A percentile compares a stretch with the other conserved stretches of the same genome.
Evolutionary conservation across 768 basidiomycete species (phyloP).

Genomic region (Tremella fuciformis): DNA sequence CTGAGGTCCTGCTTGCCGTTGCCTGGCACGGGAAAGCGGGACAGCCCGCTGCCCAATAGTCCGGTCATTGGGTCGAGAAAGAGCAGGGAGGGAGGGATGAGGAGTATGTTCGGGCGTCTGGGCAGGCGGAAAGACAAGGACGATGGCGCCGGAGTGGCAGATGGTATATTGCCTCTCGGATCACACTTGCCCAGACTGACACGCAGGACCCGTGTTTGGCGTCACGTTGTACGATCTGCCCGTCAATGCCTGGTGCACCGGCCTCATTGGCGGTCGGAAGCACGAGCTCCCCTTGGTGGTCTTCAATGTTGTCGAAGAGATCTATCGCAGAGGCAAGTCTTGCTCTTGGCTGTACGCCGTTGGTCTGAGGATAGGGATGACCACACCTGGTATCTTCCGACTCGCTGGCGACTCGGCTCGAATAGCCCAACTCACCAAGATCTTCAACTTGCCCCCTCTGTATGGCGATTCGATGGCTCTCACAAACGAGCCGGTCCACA

Average conservation of each 20-base stretch:
- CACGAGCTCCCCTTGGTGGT: constrained; percentile 44
- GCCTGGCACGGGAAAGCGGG: too few relatives aligned
- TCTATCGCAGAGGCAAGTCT: constrained; percentile 41
- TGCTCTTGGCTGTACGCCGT: background rate
- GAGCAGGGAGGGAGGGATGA: constrained; percentile 15
- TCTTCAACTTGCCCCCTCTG: constrained; percentile 40
- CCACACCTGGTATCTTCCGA: constrained; percentile 43
- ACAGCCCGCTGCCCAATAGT: too few relatives aligned
- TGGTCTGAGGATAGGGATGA: constrained; percentile 29
- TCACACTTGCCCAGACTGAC: constrained; percentile 1
- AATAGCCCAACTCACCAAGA: constrained; percentile 33
- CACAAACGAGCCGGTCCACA: constrained; percentile 35
- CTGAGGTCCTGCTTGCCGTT: too few relatives aligned
- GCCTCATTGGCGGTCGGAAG: constrained; percentile 37
- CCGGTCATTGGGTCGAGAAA: too few relatives aligned
- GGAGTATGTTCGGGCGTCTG: constrained; percentile 30
- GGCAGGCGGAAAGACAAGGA: constrained; percentile 16
- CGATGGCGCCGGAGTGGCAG: background rate
- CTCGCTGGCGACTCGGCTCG: constrained; percentile 41
- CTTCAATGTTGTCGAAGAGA: constrained; percentile 44
- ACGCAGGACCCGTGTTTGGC: constrained; percentile 38
- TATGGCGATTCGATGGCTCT: constrained; percentile 36
- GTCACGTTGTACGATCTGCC: constrained; percentile 35
- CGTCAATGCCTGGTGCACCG: constrained; percentile 34
- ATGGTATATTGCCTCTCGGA: background rate